Percentiles rank a stretch among this genome's conserved stretches.
phyloP scores from a whole-genome alignment of 352 stramenopile species.

The Phytophthora lateralis region DNA sequence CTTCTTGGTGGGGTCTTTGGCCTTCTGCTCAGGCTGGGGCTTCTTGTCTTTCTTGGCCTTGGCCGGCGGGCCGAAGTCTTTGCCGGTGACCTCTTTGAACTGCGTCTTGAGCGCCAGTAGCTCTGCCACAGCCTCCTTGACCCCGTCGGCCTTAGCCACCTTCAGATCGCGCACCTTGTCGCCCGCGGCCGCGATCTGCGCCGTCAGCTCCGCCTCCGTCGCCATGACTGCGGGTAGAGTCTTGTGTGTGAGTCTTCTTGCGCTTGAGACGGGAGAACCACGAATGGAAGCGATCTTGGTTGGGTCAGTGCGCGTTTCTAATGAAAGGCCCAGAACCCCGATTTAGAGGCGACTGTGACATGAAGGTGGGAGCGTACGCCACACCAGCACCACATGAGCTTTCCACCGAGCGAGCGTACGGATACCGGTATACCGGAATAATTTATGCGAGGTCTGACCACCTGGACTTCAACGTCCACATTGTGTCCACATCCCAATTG shows the following conservation, averaged over 20 bases:
- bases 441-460: not conserved
- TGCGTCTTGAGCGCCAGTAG: conserved; percentile 77
- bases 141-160: conserved; percentile 53
- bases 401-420: not conserved
- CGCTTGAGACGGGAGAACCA: conserved; percentile 33
- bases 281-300: conserved; percentile 35
- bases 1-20: conserved; percentile 66
- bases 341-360: too few relatives aligned
- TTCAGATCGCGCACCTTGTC: conserved; percentile 80
- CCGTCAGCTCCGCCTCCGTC: conserved; percentile 60
- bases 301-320: not conserved
- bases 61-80: conserved; percentile 68
- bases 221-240: conserved; percentile 27
- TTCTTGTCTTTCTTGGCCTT: conserved; percentile 77
- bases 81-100: conserved; percentile 78
- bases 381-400: conserved; percentile 1
- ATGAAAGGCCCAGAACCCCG: too few relatives aligned
- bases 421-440: too few relatives aligned
- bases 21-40: conserved; percentile 20
- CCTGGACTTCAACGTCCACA: not conserved
- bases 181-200: conserved; percentile 68
- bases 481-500: not conserved
- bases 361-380: not conserved
- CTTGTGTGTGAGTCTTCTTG: conserved; percentile 8
- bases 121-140: conserved; percentile 57